A percentile compares a stretch with the other conserved stretches of the same genome.
Conservation (phyloP, 768 basidiomycete species). For the Lepiota brunneoincarnata region DNA sequence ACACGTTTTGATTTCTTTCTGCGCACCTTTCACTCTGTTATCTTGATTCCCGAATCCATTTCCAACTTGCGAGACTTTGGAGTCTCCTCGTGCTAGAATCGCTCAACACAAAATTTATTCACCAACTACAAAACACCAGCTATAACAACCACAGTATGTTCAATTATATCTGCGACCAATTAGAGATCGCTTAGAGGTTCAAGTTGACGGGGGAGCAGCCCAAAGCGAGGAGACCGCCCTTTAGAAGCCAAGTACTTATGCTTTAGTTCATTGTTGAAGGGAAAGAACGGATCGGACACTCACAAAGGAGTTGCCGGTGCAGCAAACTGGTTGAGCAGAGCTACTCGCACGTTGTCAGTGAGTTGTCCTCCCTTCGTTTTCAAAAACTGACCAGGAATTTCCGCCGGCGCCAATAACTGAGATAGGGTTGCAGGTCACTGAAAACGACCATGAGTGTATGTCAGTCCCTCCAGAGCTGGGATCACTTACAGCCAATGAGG, state of each 20-base stretch:
- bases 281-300: not conserved
- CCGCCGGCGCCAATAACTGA: constrained; percentile 20
- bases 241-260: not conserved
- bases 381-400: constrained; percentile 19
- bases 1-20: not conserved
- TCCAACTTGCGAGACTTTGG: no score
- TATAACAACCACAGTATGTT: not conserved
- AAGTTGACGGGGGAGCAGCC: constrained; percentile 2
- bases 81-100: not conserved
- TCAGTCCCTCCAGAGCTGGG: not conserved
- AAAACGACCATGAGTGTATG: not conserved
- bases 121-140: not conserved
- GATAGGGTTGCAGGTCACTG: constrained; percentile 25
- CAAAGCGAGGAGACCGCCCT: constrained; percentile 3
- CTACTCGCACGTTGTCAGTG: not conserved
- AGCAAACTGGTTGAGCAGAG: constrained; percentile 9
- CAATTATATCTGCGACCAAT: not conserved
- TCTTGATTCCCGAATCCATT: no score
- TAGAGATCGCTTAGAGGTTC: not conserved
- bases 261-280: not conserved
- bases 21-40: no score
- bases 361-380: not conserved
- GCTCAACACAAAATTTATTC: not conserved
- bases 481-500: constrained; percentile 13
- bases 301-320: constrained; percentile 6